These are phyloP conservation scores for Solanum chaucha DNA, from an alignment of 257 asterid genomes.

Conservation along the genomic window DNA sequence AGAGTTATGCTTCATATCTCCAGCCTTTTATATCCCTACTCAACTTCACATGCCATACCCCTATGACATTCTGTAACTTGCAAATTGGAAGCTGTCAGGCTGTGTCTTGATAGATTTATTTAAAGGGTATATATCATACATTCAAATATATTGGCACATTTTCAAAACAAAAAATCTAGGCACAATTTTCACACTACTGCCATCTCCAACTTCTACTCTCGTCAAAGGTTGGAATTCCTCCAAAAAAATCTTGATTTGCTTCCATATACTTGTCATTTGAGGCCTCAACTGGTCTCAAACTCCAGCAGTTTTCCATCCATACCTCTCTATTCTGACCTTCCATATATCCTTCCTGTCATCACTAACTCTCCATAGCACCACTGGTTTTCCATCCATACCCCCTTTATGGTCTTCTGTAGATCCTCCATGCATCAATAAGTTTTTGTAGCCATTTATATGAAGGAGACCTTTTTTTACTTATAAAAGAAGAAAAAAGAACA, in stretches of 20 bases:
- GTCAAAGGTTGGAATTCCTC: background rate
- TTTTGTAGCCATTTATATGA: background rate
- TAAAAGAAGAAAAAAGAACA: background rate
- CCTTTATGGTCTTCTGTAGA: background rate
- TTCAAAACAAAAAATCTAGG: background rate
- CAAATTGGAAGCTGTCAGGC: background rate
- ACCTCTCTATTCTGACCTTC: background rate
- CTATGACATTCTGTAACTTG: background rate
- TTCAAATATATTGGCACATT: background rate
- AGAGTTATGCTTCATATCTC: background rate
- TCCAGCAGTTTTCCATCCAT: background rate
- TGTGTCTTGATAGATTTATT: background rate
- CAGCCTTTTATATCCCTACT: background rate
- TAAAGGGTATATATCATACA: background rate
- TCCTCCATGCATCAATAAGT: background rate
- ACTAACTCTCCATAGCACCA: background rate
- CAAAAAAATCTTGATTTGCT: background rate
- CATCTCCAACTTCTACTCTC: background rate
- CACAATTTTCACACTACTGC: background rate
- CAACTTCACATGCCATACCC: background rate
- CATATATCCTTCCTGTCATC: background rate
- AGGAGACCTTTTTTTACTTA: background rate
- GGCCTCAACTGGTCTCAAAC: background rate
- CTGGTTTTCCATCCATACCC: background rate
- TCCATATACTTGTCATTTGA: background rate